Conservation (phyloP, 2,329 filamentous ascomycete species). For the Geosmithia flava region DNA sequence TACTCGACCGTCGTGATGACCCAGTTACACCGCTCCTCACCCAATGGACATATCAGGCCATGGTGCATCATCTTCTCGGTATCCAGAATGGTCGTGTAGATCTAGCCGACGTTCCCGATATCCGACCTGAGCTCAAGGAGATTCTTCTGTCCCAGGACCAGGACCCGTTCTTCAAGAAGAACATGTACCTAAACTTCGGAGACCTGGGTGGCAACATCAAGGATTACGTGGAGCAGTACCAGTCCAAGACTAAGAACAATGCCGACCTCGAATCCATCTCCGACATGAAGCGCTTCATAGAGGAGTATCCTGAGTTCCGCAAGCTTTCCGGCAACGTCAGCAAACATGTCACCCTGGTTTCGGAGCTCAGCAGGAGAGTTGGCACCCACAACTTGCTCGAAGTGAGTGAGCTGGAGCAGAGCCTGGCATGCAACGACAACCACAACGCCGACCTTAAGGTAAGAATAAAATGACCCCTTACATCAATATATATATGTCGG, state of each 20-base stretch:
- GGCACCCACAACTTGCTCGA: conserved; percentile 81
- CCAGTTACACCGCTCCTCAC: conserved; percentile 88
- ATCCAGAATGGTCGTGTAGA: conserved; percentile 94
- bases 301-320: conserved; percentile 96
- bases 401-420: conserved; percentile 94
- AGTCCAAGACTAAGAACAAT: conserved; percentile 92
- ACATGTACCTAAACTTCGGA: conserved; percentile 97
- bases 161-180: conserved; percentile 97
- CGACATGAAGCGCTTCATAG: conserved; percentile 98
- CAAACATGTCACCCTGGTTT: conserved; percentile 94
- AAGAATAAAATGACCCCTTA: conserved; percentile 11
- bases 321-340: conserved; percentile 96
- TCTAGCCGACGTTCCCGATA: conserved; percentile 69
- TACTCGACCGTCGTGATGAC: conserved; percentile 86
- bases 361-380: conserved; percentile 81
- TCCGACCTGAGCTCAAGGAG: conserved; percentile 78
- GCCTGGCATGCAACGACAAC: conserved; percentile 91
- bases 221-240: conserved; percentile 96
- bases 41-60: conserved; percentile 99
- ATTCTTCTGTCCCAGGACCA: conserved; percentile 94
- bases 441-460: conserved; percentile 86
- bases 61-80: conserved; percentile 93
- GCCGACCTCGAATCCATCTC: conserved; percentile 93
- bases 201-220: conserved; percentile 94
- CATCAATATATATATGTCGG: background rate